Percentiles rank a stretch among this genome's conserved stretches.
Conservation (phyloP, 2,329 filamentous ascomycete species). For the Leptographium radiaticola region DNA sequence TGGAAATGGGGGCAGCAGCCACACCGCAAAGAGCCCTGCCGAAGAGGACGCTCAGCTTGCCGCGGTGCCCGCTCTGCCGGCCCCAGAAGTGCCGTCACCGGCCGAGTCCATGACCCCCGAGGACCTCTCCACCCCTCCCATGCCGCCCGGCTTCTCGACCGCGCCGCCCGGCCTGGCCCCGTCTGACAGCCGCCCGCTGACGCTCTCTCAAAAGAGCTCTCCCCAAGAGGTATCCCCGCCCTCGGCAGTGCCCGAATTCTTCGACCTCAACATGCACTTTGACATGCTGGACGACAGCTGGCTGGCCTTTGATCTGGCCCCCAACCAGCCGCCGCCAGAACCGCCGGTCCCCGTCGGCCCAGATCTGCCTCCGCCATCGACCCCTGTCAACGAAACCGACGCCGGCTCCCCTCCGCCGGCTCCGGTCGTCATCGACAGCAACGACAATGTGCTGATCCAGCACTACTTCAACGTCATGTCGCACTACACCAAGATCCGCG, state of each 20-base stretch:
- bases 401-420: no score
- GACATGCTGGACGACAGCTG: slow-evolving; percentile 1
- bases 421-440: neutral
- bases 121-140: no score
- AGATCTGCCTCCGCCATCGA: neutral
- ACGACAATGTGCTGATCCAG: slow-evolving; percentile 1
- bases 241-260: neutral
- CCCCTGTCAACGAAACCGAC: neutral
- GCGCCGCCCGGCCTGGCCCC: neutral
- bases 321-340: no score
- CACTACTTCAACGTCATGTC: slow-evolving; percentile 6
- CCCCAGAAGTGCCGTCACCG: neutral
- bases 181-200: no score
- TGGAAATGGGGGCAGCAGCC: neutral
- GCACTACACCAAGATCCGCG: slow-evolving; percentile 3
- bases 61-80: neutral
- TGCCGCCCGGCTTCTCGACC: no score
- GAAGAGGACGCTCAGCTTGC: neutral
- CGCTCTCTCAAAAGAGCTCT: no score
- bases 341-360: no score
- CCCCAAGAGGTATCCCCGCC: no score
- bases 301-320: neutral
- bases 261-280: slow-evolving; percentile 6
- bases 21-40: neutral
- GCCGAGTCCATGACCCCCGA: no score